Base-by-base conservation (phyloP, 2,329 filamentous ascomycete genomes). In the Xylariaceae sp. region DNA sequence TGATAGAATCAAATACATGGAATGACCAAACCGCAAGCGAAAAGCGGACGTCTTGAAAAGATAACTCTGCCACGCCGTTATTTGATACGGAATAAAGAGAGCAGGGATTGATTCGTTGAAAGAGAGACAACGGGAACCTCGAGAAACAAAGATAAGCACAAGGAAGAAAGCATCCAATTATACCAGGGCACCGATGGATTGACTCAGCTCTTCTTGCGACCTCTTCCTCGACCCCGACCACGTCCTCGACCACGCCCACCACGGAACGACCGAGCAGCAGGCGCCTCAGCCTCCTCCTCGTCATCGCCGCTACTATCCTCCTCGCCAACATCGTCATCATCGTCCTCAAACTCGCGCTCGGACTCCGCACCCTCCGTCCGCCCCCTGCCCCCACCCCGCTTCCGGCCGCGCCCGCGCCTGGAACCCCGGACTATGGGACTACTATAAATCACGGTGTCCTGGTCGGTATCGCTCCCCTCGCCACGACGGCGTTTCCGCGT, bases 381-480 rank as follows among this genome's bases (percentile, higher is more conserved):
- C 12, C 70, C 73, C 49, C 74, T 74, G 21, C 71, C 74, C 12
- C 71, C 71, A 0, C 71, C 72, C 44, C 76, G 72, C 61, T 76
- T 76, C 57, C 73, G 70, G 54, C 76, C 71, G 53, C 75, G 65
- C 1, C 71, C 67, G n/a, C 72, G 71, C 53, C 76, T 72, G 9
- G 72, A 74, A 18, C 72, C 67, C 61, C 71, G 74, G 55, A 68
- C 57, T 51, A 70, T 64, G 50, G 72, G 74, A 47, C 72, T 74
- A 49, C 71, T 68, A 21, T 66, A 65, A 34, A 71, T 70, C n/a
- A 72, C 70, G 4, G 70, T 76, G 42, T 74, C 72, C 39, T 74
- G 73, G 58, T 80, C 78, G 1, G 77, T 78, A 51, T 80, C 77
- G n/a, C n/a, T n/a, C n/a, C n/a, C n/a, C 29, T 30, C 32, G 13